Evolutionary conservation across 345 rosid genomes (phyloP), one percentile per base, ranked within the genome.

Genomic region (Odontarrhena argentea): DNA sequence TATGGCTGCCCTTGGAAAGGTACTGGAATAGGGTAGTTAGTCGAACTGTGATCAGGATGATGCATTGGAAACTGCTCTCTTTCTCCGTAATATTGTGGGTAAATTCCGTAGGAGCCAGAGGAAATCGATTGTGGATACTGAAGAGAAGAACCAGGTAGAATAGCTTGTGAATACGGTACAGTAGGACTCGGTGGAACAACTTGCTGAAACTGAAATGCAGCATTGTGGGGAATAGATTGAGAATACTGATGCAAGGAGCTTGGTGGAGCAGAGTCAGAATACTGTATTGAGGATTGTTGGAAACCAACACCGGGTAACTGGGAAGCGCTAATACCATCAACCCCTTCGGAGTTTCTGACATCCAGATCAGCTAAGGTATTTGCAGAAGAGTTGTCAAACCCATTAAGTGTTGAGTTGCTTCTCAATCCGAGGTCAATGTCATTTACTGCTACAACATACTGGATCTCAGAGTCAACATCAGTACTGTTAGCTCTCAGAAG

Each of bases 361-460:
- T 77, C 91, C 40, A 81, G 65, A 58, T 78, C 92, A 67, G 75
- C 80, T 22, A 83, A 65, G 74, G 82, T 87, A 67, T 82, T 84
- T 55, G 75, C 77, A 10, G 86, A 85, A 67, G 80, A 69, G 78
- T 78, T 73, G 54, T 77, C 82, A 68, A 85, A 15, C 34, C 81
- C 85, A 71, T 76, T 76, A 58, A 81, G 62, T 34, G 54, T 63
- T 3, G 81, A 81, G 75, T 70, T 78, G 78, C 71, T 88, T 78
- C 85, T 74, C 37, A 83, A 80, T 57, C 85, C 93, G 22, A 83
- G 49, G 63, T 86, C 88, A 82, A 88, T 84, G 75, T 91, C 85
- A 78, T 88, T 89, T 15, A 89, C 85, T 70, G 94, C 91, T 67
- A 83, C 84, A 47, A 89, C 80, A 75, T 76, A 89, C 63, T 84